Evolutionary conservation across 345 rosid species (phyloP), one percentile per base, ranked within the genome.

Genomic region (Microcos paniculata): DNA sequence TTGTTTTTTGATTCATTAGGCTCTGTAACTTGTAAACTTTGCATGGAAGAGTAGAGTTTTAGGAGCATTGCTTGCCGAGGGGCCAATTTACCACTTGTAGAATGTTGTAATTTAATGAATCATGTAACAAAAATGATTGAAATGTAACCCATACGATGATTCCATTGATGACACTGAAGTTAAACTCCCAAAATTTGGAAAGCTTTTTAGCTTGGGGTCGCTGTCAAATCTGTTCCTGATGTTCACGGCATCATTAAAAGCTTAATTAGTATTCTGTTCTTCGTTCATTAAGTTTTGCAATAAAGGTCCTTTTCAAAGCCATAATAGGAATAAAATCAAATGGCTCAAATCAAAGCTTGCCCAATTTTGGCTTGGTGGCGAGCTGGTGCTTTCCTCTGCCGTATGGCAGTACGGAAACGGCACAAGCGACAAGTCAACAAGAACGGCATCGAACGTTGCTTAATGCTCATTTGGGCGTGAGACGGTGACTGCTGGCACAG

Each of bases 1-100:
- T 90, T 76, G 84, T 95, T 42, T 85, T 84, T 75, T 82, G 75
- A 79, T 65, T 40, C 12, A 48, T 48, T 45, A 77, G 21, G 35
- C 31, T 10, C 61, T 24, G 33, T 31, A 21, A 46, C 56, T 31
- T 66, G 26, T 2, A 10, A 61, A 53, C 51, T 62, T 14, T 0
- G 33, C 7, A n/a, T 12, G 45, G 46, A 16, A 21, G 62, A 31
- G 19, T 30, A 10, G 14, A 71, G 24, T 30, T 53, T 11, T 33
- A n/a, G 48, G 26, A 71, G 62, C 45, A 33, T 70, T 1, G 28
- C 6, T 33, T 35, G 8, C 53, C 8, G 4, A 8, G 45, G 13
- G 10, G 40, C 57, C 40, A 68, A 42, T 68, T 48, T 19, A 46
- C 23, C n/a, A n/a, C n/a, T n/a, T 33, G 38, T n/a, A 2, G 21